A percentile compares a stretch with the other conserved stretches of the same genome.
phyloP scores from a whole-genome alignment of 2,329 filamentous ascomycete species.

The Simplicillium sp. region DNA sequence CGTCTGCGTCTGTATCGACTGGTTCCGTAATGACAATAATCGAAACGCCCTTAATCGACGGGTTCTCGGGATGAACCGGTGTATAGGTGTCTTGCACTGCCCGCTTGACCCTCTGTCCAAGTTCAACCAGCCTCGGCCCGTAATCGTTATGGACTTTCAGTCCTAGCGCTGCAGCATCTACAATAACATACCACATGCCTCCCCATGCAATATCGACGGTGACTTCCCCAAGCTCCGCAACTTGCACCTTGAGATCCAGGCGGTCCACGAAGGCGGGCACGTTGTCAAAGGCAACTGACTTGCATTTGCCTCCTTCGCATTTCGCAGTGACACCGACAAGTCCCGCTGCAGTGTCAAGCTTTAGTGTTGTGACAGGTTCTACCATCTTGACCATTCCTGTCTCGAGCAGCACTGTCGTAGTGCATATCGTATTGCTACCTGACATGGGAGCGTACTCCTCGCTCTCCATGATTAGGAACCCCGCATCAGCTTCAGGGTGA shows the following conservation, averaged over 20 bases:
- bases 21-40: constrained; percentile 28
- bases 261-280: constrained; percentile 30
- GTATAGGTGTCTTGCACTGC: constrained; percentile 22
- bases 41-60: constrained; percentile 28
- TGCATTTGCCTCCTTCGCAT: constrained; percentile 32
- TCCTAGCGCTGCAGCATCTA: constrained; percentile 26
- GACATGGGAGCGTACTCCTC: constrained; percentile 31
- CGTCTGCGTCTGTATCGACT: constrained; percentile 10
- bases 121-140: constrained; percentile 24
- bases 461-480: constrained; percentile 35
- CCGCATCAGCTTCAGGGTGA: constrained; percentile 31
- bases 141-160: constrained; percentile 21
- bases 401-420: constrained; percentile 33
- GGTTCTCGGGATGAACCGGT: constrained; percentile 32
- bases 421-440: constrained; percentile 33
- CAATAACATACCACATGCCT: constrained; percentile 33
- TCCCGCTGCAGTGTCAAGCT: constrained; percentile 33
- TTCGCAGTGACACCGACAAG: constrained; percentile 28
- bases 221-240: constrained; percentile 28
- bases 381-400: constrained; percentile 35
- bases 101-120: constrained; percentile 31
- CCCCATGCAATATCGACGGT: constrained; percentile 34
- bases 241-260: constrained; percentile 26
- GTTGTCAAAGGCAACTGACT: constrained; percentile 32
- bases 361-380: constrained; percentile 29